Evolutionary conservation across 805 yeast genomes (phyloP), one percentile per base, ranked within the genome.

Genomic region (Starmera pachycereana): DNA sequence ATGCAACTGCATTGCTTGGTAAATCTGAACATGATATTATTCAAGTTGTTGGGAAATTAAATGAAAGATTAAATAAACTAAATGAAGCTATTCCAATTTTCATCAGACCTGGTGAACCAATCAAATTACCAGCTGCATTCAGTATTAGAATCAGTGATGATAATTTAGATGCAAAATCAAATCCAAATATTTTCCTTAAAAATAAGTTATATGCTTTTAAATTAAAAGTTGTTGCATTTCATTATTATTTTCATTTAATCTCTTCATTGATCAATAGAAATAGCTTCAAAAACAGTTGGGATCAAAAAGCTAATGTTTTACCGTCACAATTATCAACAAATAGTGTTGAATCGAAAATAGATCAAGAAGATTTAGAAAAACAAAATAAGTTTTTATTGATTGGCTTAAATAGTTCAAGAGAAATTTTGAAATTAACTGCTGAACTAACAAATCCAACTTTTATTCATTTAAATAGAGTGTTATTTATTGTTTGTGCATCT

Each of bases 101-200:
- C 18, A 43, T 45, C 2, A 45, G 46, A 31, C 48, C 48, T 5
- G 48, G 46, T 2, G 34, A 39, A 27, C 34, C 36, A 27, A 39
- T 42, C 8, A 27, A 34, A 6, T 13, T 42, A 1, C 45, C 45
- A 11, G 7, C 36, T 13, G 13, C 10, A 2, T 32, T 32, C 13
- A n/a, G 33, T 31, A n/a, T 9, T n/a, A n/a, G 14, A 31, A 31
- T 33, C 4, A 22, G 5, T 22, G 27, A 22, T 22, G 27, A 22
- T 22, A 22, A 22, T 22, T 22, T 22, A 22, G 27, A 8, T 7
- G 27, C 27, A 6, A 22, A 22, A 22, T 22, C 27, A 22, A 22
- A 22, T 22, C 27, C 27, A 22, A 8, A 22, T 5, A 4, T 22
- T 22, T 22, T 22, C 5, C 5, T 22, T 4, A 22, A 22, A 22